Evolutionary conservation across 1,284 basidiomycete species (phyloP), one percentile per base, ranked within the genome.

Genomic region (Pisolithus thermaeus): DNA sequence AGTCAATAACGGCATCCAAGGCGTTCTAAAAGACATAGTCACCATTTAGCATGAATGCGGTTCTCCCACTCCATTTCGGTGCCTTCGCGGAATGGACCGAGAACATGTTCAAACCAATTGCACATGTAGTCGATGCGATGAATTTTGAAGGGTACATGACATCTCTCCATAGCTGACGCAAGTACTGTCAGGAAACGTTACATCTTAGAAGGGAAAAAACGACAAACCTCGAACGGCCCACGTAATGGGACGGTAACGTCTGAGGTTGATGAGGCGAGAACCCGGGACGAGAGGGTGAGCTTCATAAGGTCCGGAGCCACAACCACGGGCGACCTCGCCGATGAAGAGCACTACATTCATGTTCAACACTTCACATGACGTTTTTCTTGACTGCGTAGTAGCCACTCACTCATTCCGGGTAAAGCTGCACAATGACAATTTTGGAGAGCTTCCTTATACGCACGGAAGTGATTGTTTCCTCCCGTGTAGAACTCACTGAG

Each of bases 391-490:
- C 35, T 12, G 41, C 28, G 23, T 23, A 4, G 28, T 9, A 45
- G 25, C 35, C 9, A 5, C 56, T 52, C 28, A 65, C 63, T 67
- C 63, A 65, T 65, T 41, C 66, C 66, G 3, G 64, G 64, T 36
- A 66, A 59, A 1, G 69, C 69, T 16, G 75, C 74, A 49, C 65
- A 60, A 16, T 56, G 54, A 25, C 62, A 65, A 2, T 55, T 61
- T 23, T 63, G 59, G 41, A 78, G 56, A 0, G 64, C 66, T 38
- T 67, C 57, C 16, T 75, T 71, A 50, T 75, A 74, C 16, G 62
- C 57, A 39, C 61, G 53, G 54, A 70, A 56, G 14, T 66, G 68
- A 43, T 52, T 63, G 20, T 65, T 67, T 62, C 57, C 72, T 65
- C 52, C 61, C n/a, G 64, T 61, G 39, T 67, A 68, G 49, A 67